Base-by-base conservation (phyloP, 805 yeast species). In the Saturnispora kantuleensis region DNA sequence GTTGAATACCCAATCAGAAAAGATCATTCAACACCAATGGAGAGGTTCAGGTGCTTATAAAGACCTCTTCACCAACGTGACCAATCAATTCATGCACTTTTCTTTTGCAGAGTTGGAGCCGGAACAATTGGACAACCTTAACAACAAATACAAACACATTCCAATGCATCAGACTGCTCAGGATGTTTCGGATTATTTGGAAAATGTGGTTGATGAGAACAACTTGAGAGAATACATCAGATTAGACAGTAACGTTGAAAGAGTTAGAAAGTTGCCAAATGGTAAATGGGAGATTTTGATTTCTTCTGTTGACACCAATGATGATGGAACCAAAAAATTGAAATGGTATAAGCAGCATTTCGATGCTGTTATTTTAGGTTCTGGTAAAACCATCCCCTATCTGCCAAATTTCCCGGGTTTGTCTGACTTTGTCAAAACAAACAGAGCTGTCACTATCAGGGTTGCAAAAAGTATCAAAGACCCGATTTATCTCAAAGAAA, bases 321-420 rank as follows among this genome's bases (percentile, higher is more conserved):
- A 35, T 6, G 38, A 47, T 38, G 50, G 50, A 8, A 18, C 9
- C 1, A 39, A 31, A n/a, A 26, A 34, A 32, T 38, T 52, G 7
- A 42, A 37, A 5, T 73, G 77, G 77, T 72, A 73, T 49, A 57
- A 54, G 35, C 70, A 73, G 41, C 51, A 50, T 21, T 77, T 69
- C 52, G 88, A 82, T 56, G 83, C 77, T 9, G 72, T 83, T 9
- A 75, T 77, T 1, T 56, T 80, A 9, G 83, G 86, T 3, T 66
- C 73, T 17, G 89, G 89, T 2, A 79, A 76, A 56, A 70, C 78
- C 29, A 63, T 70, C 28, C 89, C 89, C 1, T 65, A 56, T 52
- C 59, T 75, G 39, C 89, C 90, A 2, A 57, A 68, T 16, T 65
- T 75, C 34, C 57, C 50, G 8, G 46, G 46, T 9, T 38, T 54